phyloP scores from a whole-genome alignment of 768 basidiomycete genomes.

The Paxillus rubicundulus region DNA sequence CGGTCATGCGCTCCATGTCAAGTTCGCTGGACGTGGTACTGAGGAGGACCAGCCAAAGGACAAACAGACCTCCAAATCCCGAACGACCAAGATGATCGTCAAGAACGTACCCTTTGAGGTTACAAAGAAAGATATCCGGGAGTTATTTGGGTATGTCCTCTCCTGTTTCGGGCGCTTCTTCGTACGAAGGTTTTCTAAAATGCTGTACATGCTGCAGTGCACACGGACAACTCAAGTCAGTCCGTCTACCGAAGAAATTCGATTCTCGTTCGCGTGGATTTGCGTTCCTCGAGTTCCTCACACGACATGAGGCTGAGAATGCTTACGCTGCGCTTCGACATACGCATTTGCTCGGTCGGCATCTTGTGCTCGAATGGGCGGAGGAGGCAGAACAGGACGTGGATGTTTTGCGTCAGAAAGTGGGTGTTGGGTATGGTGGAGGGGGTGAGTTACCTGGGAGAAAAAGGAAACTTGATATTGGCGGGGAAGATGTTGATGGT shows the following conservation, averaged over 20 bases:
- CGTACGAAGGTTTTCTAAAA: not conserved
- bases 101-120: slow-evolving; percentile 99
- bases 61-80: slow-evolving; percentile 45
- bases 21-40: slow-evolving; percentile 79
- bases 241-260: slow-evolving; percentile 90
- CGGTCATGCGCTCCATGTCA: slow-evolving; percentile 79
- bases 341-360: slow-evolving; percentile 93
- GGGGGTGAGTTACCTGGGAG: slow-evolving; percentile 69
- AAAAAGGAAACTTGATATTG: slow-evolving; percentile 69
- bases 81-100: slow-evolving; percentile 92
- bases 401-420: slow-evolving; percentile 73
- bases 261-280: slow-evolving; percentile 89
- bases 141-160: slow-evolving; percentile 77
- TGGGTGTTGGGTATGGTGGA: slow-evolving; percentile 71
- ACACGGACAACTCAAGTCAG: slow-evolving; percentile 91
- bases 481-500: slow-evolving; percentile 34
- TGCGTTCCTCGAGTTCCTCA: slow-evolving; percentile 93
- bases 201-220: slow-evolving; percentile 45
- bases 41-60: slow-evolving; percentile 53
- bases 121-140: slow-evolving; percentile 86
- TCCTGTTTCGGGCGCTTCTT: not conserved
- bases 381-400: slow-evolving; percentile 78
- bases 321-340: slow-evolving; percentile 85
- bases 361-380: slow-evolving; percentile 95
- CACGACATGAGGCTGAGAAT: slow-evolving; percentile 85